Conservation (phyloP, 768 basidiomycete genomes). For the Hysterangium stoloniferum region DNA sequence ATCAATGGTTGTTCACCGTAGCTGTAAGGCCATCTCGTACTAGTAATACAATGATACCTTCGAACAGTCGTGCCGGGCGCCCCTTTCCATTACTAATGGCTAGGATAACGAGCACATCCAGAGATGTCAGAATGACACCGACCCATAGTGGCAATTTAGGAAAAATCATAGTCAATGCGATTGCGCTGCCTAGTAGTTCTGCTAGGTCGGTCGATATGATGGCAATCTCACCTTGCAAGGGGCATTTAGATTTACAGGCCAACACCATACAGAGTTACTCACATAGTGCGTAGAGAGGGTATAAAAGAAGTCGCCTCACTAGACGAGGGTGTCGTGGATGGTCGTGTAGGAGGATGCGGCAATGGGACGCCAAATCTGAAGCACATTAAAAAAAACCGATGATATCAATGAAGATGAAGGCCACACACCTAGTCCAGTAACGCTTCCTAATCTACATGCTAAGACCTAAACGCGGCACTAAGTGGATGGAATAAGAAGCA, state of each 20-base stretch:
- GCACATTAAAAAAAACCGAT: slow-evolving; percentile 16
- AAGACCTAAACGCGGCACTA: slow-evolving; percentile 62
- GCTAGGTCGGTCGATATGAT: slow-evolving; percentile 76
- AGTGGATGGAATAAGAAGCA: too few relatives aligned
- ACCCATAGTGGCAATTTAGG: slow-evolving; percentile 63
- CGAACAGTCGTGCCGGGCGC: slow-evolving; percentile 61
- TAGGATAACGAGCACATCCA: slow-evolving; percentile 65
- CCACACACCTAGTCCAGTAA: slow-evolving; percentile 65
- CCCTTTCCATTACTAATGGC: slow-evolving; percentile 57
- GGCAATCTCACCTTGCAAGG: slow-evolving; percentile 48
- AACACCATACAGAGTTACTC: background rate
- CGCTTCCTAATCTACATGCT: slow-evolving; percentile 73
- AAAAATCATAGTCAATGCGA: slow-evolving; percentile 70
- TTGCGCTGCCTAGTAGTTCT: slow-evolving; percentile 75
- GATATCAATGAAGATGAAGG: slow-evolving; percentile 38
- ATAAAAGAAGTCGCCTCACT: slow-evolving; percentile 52
- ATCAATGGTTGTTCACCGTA: too few relatives aligned
- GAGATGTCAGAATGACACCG: slow-evolving; percentile 58
- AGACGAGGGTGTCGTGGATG: slow-evolving; percentile 50
- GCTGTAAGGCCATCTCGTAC: too few relatives aligned
- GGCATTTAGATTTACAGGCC: slow-evolving; percentile 17
- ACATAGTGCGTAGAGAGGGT: slow-evolving; percentile 51
- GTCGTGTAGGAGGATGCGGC: slow-evolving; percentile 56
- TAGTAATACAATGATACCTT: slow-evolving; percentile 52
- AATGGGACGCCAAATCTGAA: slow-evolving; percentile 56